phyloP scores from a whole-genome alignment of 805 yeast genomes.

The Sungouiozyma intestinalis region DNA sequence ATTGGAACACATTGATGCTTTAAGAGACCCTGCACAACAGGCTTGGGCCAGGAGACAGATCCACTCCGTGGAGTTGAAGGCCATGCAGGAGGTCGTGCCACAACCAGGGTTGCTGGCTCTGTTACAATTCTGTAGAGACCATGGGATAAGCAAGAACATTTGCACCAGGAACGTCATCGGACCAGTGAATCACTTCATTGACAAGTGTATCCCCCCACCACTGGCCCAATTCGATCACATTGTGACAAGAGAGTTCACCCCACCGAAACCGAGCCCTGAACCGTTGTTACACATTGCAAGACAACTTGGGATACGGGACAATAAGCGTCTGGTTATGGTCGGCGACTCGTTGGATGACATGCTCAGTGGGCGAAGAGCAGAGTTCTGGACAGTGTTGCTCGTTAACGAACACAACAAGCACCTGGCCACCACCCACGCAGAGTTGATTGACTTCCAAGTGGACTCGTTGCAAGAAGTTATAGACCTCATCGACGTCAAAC shows the following conservation, averaged over 20 bases:
- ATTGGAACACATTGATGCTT: conserved; percentile 37
- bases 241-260: conserved; percentile 52
- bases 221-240: conserved; percentile 38
- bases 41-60: conserved; percentile 37
- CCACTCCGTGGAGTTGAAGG: conserved; percentile 44
- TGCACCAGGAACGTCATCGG: conserved; percentile 48
- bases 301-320: conserved; percentile 34
- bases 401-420: conserved; percentile 41
- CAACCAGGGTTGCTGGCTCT: conserved; percentile 37
- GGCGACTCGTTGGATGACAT: conserved; percentile 69
- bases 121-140: conserved; percentile 26
- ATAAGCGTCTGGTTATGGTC: conserved; percentile 49
- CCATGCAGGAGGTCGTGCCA: conserved; percentile 50
- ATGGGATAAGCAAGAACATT: conserved; percentile 39
- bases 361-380: conserved; percentile 54
- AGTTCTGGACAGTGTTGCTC: conserved; percentile 45
- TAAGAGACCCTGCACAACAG: conserved; percentile 31
- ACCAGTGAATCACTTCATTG: conserved; percentile 45
- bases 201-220: conserved; percentile 33
- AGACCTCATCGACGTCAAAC: conserved; percentile 16
- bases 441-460: conserved; percentile 14
- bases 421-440: conserved; percentile 30
- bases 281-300: conserved; percentile 49
- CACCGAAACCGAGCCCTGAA: conserved; percentile 60
- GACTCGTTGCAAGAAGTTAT: conserved; percentile 16